Conservation (phyloP, 352 stramenopile genomes). For the Phytophthora europaea region DNA sequence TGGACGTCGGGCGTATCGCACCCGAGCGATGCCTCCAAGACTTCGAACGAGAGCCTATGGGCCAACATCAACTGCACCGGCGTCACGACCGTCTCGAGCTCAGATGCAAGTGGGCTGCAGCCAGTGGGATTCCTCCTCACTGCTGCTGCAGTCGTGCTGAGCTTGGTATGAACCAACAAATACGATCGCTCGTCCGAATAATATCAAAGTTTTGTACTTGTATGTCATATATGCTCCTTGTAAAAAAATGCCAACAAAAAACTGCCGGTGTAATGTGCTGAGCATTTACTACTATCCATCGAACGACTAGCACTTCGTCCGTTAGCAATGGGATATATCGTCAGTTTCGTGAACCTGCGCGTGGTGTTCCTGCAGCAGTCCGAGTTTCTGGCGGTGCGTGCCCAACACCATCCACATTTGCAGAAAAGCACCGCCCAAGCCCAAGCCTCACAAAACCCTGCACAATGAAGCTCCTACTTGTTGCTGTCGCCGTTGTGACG, state of each 20-base stretch:
- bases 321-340: conserved; percentile 1
- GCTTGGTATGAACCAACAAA: background rate
- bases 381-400: conserved; percentile 11
- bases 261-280: too few species aligned
- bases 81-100: conserved; percentile 18
- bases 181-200: too few species aligned
- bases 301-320: background rate
- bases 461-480: background rate
- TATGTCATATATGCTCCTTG: too few species aligned
- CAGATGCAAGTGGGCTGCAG: background rate
- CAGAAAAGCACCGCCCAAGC: conserved; percentile 1
- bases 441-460: background rate
- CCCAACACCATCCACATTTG: conserved; percentile 5
- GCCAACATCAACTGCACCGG: conserved; percentile 16
- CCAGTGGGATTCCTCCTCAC: background rate
- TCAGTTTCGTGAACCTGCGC: background rate
- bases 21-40: conserved; percentile 31
- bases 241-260: too few species aligned
- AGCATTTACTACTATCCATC: background rate
- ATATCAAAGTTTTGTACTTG: too few species aligned
- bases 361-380: background rate
- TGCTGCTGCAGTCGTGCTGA: background rate
- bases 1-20: conserved; percentile 40
- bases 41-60: conserved; percentile 34
- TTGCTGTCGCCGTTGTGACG: background rate